Conservation (phyloP, 345 rosid species). For the Salix suchowensis region DNA sequence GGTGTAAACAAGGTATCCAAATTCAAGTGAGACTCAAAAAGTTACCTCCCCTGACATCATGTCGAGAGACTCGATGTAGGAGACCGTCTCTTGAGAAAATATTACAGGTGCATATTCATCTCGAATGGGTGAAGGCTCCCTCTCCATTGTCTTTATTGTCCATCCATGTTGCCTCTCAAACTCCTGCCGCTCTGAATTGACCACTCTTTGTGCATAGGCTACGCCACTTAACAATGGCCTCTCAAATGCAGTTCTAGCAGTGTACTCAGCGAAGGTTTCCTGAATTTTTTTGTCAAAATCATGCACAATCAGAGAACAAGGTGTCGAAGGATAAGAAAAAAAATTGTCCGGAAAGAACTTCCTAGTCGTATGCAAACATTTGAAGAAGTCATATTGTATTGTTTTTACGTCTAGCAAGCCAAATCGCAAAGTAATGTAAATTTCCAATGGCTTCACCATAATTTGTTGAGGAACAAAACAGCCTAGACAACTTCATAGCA, state of each 20-base stretch:
- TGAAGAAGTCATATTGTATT: background rate
- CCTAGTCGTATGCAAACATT: background rate
- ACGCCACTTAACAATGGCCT: conserved; percentile 93
- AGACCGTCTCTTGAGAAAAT: conserved; percentile 85
- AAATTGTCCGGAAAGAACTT: background rate
- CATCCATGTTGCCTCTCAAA: conserved; percentile 83
- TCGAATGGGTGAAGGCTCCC: conserved; percentile 73
- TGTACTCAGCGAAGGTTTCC: conserved; percentile 96
- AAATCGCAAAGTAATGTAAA: background rate
- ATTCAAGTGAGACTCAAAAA: background rate
- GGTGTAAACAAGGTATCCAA: background rate
- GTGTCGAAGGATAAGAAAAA: background rate
- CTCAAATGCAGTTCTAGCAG: conserved; percentile 93
- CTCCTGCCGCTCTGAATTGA: conserved; percentile 56
- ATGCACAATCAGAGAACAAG: background rate
- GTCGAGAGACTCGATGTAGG: conserved; percentile 86
- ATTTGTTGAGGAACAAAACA: background rate
- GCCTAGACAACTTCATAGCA: background rate
- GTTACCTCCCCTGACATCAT: conserved; percentile 99
- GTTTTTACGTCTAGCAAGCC: background rate
- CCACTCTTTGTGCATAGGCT: conserved; percentile 81
- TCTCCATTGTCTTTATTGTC: conserved; percentile 89
- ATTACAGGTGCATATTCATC: conserved; percentile 97
- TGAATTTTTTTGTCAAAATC: conserved; percentile 31
- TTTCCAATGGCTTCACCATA: background rate